Conservation (phyloP, 176 grass and related monocot genomes). For the Triticum monococcum region DNA sequence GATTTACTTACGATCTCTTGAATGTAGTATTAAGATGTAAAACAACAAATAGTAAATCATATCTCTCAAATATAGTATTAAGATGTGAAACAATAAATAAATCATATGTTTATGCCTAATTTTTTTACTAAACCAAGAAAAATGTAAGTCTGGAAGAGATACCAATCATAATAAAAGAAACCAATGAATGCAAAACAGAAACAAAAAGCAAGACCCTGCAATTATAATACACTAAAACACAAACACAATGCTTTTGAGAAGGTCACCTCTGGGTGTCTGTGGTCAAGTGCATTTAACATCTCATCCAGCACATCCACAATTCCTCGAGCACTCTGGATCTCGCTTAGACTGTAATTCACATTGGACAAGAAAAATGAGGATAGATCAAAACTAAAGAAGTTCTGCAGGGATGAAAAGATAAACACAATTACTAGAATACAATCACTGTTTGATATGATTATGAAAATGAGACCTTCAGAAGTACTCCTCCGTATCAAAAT, state of each 20-base stretch:
- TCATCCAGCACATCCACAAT: conserved; percentile 92
- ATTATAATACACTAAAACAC: not conserved
- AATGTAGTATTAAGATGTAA: not conserved
- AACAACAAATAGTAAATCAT: not conserved
- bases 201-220: not conserved
- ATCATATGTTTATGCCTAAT: conserved; percentile 2
- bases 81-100: not conserved
- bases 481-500: not conserved
- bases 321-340: conserved; percentile 92
- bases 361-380: conserved; percentile 24
- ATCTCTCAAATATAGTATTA: not conserved
- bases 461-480: not conserved
- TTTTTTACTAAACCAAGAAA: not conserved
- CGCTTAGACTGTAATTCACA: conserved; percentile 59
- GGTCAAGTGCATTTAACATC: conserved; percentile 95
- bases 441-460: not conserved
- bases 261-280: conserved; percentile 76
- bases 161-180: conserved; percentile 2
- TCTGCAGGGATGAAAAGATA: not conserved
- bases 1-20: not conserved
- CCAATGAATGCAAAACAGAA: not conserved
- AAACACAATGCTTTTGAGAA: conserved; percentile 9
- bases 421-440: not conserved
- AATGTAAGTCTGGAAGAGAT: conserved; percentile 1
- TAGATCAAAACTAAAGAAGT: not conserved